Evolutionary conservation across 2,329 filamentous ascomycete genomes (phyloP).

Genomic region (Diaporthe humulicola): DNA sequence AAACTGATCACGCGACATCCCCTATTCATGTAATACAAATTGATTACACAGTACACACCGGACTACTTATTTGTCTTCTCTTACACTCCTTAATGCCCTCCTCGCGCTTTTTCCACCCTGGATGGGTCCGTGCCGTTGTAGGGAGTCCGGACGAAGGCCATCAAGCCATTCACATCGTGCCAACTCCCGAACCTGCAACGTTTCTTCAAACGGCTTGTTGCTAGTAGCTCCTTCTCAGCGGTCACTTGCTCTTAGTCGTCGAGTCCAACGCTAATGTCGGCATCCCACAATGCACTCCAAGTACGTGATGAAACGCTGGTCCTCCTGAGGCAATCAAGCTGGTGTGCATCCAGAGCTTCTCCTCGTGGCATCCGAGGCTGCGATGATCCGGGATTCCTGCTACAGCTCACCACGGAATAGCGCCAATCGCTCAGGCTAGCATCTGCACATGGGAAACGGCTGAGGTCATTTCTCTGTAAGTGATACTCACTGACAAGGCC

Average conservation of each 20-base stretch:
- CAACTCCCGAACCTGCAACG: conserved; percentile 3
- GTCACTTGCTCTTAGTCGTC: not conserved
- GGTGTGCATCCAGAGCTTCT: not conserved
- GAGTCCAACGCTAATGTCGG: not conserved
- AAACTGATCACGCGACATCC: not conserved
- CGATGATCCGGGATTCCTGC: not conserved
- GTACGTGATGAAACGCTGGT: conserved; percentile 12
- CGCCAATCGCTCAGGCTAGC: not conserved
- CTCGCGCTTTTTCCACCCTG: not conserved
- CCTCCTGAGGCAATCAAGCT: not conserved
- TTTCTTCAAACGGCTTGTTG: conserved; percentile 19
- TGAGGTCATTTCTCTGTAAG: not conserved
- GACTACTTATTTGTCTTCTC: not conserved
- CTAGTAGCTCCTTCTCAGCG: not conserved
- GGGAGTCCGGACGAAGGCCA: conserved; percentile 11
- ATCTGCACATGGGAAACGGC: not conserved
- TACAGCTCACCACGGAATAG: not conserved
- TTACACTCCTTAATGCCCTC: not conserved
- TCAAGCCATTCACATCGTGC: not conserved
- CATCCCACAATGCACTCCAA: not conserved
- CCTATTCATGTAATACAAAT: conserved; percentile 5
- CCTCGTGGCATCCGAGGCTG: not conserved
- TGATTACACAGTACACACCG: not conserved
- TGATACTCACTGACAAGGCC: not conserved
- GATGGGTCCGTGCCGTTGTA: not conserved